phyloP scores from a whole-genome alignment of 352 stramenopile genomes.

The Phytophthora colocasiae region DNA sequence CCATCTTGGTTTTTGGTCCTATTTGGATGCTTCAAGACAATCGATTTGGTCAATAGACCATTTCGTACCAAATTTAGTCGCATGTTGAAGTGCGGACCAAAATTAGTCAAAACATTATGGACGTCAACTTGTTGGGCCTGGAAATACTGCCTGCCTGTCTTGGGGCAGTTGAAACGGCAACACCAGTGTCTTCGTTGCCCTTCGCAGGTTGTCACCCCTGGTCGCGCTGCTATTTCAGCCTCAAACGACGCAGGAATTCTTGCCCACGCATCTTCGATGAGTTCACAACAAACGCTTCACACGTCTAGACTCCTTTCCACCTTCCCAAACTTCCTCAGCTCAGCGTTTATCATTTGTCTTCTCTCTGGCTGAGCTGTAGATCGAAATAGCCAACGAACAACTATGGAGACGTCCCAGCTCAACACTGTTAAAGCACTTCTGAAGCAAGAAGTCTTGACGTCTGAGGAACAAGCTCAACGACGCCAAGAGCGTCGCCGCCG shows the following conservation, averaged over 20 bases:
- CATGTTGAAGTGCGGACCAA: neutral
- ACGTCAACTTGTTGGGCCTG: neutral
- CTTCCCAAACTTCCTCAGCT: no score
- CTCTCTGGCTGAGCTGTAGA: neutral
- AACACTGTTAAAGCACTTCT: neutral
- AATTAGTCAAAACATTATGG: neutral
- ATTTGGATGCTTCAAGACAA: constrained; percentile 6
- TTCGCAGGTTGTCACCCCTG: no score
- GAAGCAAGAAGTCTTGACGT: neutral
- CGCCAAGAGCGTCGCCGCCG: constrained; percentile 52
- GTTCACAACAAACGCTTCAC: no score
- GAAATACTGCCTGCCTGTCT: no score
- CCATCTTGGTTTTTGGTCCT: constrained; percentile 7
- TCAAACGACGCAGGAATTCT: no score
- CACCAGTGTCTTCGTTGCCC: no score
- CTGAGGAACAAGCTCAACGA: constrained; percentile 12
- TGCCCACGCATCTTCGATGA: no score
- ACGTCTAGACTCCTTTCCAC: no score
- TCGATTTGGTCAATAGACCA: constrained; percentile 1
- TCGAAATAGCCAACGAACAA: constrained; percentile 7
- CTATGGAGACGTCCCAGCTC: constrained; percentile 8
- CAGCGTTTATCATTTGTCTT: constrained; percentile 9
- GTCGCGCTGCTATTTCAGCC: no score
- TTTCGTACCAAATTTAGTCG: neutral
- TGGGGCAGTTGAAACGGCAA: no score